A percentile compares a stretch with the other conserved stretches of the same genome.
Conservation (phyloP, 306 rosid genomes). For the Nissolia schottii region DNA sequence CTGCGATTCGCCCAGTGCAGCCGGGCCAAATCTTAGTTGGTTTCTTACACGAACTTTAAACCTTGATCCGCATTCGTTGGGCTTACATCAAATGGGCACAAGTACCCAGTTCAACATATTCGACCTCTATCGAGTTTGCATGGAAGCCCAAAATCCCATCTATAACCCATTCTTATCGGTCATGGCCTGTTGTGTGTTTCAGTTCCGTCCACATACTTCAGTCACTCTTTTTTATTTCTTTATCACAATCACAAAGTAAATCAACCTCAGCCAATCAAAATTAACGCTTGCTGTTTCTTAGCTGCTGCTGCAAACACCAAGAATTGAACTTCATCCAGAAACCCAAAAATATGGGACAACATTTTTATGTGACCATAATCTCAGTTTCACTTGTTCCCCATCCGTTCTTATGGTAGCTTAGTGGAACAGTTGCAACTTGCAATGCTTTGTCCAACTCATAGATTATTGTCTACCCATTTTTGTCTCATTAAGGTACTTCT, state of each 20-base stretch:
- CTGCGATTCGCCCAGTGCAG: too few species aligned
- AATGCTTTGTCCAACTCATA: constrained; percentile 27
- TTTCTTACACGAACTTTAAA: too few species aligned
- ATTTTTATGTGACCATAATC: not conserved
- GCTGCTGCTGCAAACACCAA: not conserved
- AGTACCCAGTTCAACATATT: too few species aligned
- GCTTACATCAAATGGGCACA: too few species aligned
- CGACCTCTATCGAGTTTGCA: not conserved
- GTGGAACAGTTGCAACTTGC: constrained; percentile 15
- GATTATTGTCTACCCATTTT: constrained; percentile 32
- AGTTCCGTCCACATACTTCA: constrained; percentile 40
- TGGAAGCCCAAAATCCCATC: constrained; percentile 9
- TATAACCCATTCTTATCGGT: not conserved
- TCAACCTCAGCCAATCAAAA: constrained; percentile 37
- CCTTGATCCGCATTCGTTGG: too few species aligned
- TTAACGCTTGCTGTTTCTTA: not conserved
- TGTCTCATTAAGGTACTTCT: constrained; percentile 42
- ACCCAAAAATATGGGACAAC: not conserved
- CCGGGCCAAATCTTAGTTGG: too few species aligned
- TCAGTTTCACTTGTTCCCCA: constrained; percentile 1
- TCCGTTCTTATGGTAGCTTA: constrained; percentile 23
- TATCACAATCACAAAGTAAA: constrained; percentile 2
- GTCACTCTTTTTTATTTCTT: not conserved
- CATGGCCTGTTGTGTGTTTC: not conserved
- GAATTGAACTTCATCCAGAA: constrained; percentile 3